phyloP scores from a whole-genome alignment of 306 rosid species.

The Quercus aquifolioides region DNA sequence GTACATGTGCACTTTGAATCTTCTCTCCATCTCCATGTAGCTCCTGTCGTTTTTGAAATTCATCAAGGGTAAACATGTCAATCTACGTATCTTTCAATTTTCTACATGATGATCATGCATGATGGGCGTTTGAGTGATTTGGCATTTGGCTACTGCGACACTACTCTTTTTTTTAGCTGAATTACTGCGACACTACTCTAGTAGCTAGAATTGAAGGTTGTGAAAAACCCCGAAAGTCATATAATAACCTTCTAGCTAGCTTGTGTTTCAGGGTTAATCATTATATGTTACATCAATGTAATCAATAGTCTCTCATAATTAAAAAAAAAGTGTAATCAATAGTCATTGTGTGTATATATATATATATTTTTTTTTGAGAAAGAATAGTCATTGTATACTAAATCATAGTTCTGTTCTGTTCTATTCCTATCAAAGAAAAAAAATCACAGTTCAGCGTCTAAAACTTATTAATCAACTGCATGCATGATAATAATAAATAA shows the following conservation, averaged over 20 bases:
- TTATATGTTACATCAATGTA: background rate
- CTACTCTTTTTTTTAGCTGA: background rate
- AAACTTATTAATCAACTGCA: background rate
- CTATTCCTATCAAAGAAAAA: background rate
- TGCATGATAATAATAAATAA: background rate
- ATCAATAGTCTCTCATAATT: background rate
- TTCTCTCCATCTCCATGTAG: constrained; percentile 78
- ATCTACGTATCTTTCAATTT: background rate
- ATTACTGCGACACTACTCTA: background rate
- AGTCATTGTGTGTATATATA: background rate
- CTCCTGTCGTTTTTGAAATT: constrained; percentile 44
- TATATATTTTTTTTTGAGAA: too few species aligned
- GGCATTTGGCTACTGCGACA: background rate
- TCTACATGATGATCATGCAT: background rate
- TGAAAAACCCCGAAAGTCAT: background rate
- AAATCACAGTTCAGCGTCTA: too few species aligned
- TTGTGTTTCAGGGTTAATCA: background rate
- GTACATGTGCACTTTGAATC: constrained; percentile 75
- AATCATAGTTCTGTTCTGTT: too few species aligned
- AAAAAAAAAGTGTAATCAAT: background rate
- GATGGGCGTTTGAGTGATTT: background rate
- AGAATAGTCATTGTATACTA: background rate
- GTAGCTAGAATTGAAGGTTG: background rate
- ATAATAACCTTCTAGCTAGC: too few species aligned
- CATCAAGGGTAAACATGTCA: background rate